Conservation (phyloP, 441 rosid species). For the Bruguiera hainesii region DNA sequence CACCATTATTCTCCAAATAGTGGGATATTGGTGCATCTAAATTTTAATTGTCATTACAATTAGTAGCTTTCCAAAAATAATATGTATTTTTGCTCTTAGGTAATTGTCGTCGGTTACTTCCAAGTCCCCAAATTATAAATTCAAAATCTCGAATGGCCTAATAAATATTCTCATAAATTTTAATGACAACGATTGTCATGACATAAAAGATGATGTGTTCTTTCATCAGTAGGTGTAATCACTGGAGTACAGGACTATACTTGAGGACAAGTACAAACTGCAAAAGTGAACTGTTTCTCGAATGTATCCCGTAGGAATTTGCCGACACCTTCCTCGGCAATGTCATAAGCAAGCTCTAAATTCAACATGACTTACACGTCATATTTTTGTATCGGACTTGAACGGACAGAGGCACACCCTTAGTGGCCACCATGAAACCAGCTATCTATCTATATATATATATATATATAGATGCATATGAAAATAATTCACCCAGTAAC, state of each 20-base stretch:
- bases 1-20: too few species aligned
- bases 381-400: too few species aligned
- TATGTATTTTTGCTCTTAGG: background rate
- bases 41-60: too few species aligned
- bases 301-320: constrained; percentile 30
- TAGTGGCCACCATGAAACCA: too few species aligned
- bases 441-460: too few species aligned
- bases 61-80: too few species aligned
- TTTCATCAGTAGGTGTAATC: constrained; percentile 20
- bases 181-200: constrained; percentile 28
- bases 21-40: too few species aligned
- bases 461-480: too few species aligned
- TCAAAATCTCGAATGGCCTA: background rate
- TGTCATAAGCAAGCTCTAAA: constrained; percentile 11
- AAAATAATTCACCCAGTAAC: too few species aligned
- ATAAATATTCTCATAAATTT: background rate
- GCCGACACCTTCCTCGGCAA: constrained; percentile 35
- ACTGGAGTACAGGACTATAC: background rate
- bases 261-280: constrained; percentile 20
- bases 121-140: background rate
- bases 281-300: constrained; percentile 28
- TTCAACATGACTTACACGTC: background rate
- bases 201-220: constrained; percentile 23
- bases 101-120: background rate
- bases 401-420: too few species aligned